Conservation (phyloP, 2,329 filamentous ascomycete species). For the Sclerotiophoma versabilis region DNA sequence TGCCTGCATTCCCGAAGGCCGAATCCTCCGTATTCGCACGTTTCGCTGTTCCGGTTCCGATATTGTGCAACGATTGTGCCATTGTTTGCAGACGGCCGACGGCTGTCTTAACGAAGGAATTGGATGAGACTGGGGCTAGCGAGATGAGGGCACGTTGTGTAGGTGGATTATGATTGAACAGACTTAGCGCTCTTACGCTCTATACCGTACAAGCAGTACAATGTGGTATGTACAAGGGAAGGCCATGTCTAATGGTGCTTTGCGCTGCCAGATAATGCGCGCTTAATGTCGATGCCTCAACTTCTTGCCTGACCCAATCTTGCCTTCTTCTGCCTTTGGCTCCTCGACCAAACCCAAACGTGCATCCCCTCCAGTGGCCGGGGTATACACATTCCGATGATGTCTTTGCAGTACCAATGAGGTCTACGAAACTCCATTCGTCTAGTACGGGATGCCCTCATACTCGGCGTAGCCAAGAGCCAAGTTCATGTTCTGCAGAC, state of each 20-base stretch:
- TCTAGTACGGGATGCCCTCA: constrained; percentile 74
- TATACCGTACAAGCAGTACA: constrained; percentile 18
- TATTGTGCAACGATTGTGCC: neutral
- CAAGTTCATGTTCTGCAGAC: constrained; percentile 94
- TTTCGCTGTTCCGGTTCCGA: neutral
- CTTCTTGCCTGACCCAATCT: constrained; percentile 3
- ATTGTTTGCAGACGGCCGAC: neutral
- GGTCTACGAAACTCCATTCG: neutral
- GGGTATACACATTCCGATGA: constrained; percentile 9
- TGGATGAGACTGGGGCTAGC: neutral
- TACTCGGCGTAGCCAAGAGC: constrained; percentile 89
- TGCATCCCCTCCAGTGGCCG: neutral
- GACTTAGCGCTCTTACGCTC: constrained; percentile 7
- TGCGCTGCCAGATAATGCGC: constrained; percentile 6
- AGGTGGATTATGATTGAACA: constrained; percentile 10
- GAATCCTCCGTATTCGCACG: neutral
- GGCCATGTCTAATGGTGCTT: constrained; percentile 14
- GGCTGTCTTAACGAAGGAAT: neutral
- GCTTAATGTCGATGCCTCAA: constrained; percentile 1
- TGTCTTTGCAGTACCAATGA: neutral
- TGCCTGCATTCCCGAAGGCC: neutral
- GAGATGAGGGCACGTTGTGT: neutral
- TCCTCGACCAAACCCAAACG: constrained; percentile 14
- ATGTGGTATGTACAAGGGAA: constrained; percentile 18
- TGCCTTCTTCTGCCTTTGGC: constrained; percentile 2